Conservation (phyloP, 1,139 yeast genomes). For the Pichia sp. region DNA sequence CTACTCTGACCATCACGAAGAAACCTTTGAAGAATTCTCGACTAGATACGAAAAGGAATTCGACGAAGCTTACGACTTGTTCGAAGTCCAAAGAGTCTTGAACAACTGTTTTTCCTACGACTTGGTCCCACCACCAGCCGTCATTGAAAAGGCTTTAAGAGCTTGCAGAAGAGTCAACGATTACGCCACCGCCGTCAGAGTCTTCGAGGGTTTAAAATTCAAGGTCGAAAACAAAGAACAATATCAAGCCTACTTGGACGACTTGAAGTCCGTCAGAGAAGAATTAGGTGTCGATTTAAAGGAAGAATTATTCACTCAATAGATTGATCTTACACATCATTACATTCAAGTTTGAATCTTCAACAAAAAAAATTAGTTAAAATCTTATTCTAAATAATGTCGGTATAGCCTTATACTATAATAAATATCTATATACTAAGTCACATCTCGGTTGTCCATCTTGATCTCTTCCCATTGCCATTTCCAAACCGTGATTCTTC, state of each 20-base stretch:
- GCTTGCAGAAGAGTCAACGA: constrained; percentile 99
- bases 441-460: background rate
- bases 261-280: constrained; percentile 84
- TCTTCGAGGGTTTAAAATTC: constrained; percentile 90
- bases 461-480: background rate
- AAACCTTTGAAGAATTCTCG: constrained; percentile 93
- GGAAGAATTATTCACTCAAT: constrained; percentile 67
- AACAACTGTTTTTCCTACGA: constrained; percentile 98
- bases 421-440: background rate
- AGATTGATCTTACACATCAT: background rate
- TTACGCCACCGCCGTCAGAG: constrained; percentile 97
- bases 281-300: constrained; percentile 92
- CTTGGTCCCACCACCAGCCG: constrained; percentile 96
- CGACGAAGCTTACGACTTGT: constrained; percentile 95
- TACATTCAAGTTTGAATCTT: background rate
- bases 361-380: background rate
- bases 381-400: background rate
- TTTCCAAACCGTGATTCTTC: no score
- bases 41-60: constrained; percentile 93
- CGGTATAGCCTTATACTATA: background rate
- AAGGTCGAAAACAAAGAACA: constrained; percentile 93
- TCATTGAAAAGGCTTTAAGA: constrained; percentile 90
- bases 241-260: constrained; percentile 93
- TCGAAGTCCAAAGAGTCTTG: constrained; percentile 91
- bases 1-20: constrained; percentile 81